Conservation (phyloP, 331 rosid species). For the Acacia concinna region DNA sequence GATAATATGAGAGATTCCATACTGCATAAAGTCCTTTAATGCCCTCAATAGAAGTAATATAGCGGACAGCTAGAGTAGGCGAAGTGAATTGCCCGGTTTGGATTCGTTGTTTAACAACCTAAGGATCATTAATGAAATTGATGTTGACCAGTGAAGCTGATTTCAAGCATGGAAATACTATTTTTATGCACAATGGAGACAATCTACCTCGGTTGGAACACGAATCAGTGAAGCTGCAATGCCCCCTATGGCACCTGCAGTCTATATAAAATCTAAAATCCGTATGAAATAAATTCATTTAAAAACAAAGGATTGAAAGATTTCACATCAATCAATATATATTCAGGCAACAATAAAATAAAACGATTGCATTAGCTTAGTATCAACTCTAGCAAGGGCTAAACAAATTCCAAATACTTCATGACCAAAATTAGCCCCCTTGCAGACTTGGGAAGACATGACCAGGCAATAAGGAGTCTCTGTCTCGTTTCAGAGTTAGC, state of each 20-base stretch:
- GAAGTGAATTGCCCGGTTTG: slow-evolving; percentile 93
- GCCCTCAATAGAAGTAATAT: slow-evolving; percentile 76
- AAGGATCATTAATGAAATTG: slow-evolving; percentile 31
- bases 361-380: slow-evolving; percentile 22
- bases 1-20: slow-evolving; percentile 29
- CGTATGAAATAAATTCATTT: slow-evolving; percentile 14
- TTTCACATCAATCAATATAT: slow-evolving; percentile 19
- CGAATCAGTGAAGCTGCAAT: slow-evolving; percentile 92
- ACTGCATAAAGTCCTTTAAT: slow-evolving; percentile 89
- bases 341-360: slow-evolving; percentile 23
- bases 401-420: slow-evolving; percentile 28
- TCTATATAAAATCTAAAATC: slow-evolving; percentile 53
- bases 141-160: slow-evolving; percentile 22
- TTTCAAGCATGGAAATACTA: slow-evolving; percentile 18
- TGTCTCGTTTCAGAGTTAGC: slow-evolving; percentile 17
- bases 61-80: slow-evolving; percentile 78
- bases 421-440: slow-evolving; percentile 20
- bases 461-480: neutral
- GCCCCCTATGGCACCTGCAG: slow-evolving; percentile 96
- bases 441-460: slow-evolving; percentile 20
- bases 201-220: slow-evolving; percentile 95
- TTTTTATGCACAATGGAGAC: slow-evolving; percentile 22
- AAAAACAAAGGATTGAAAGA: neutral
- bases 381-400: slow-evolving; percentile 30
- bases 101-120: slow-evolving; percentile 99